Evolutionary conservation across 805 yeast species (phyloP).

Genomic region (Candida argentea): DNA sequence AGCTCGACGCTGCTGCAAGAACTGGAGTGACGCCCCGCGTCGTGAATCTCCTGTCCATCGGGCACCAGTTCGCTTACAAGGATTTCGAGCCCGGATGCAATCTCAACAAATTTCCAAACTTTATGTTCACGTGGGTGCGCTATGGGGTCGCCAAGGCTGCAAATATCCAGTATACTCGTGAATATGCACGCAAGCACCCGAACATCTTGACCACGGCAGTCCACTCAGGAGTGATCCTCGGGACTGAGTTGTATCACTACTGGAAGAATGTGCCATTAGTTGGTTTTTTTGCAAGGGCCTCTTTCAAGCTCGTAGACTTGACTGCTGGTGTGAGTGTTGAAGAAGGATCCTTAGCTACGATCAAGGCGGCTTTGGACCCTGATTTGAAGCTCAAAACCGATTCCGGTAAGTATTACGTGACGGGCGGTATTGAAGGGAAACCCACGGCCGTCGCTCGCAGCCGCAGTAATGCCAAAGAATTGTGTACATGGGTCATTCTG

Average conservation of each 20-base stretch:
- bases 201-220: slow-evolving; percentile 22
- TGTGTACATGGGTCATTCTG: slow-evolving; percentile 21
- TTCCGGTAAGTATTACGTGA: slow-evolving; percentile 20
- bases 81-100: slow-evolving; percentile 16
- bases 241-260: slow-evolving; percentile 22
- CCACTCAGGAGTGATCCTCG: slow-evolving; percentile 30
- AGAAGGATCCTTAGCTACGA: slow-evolving; percentile 24
- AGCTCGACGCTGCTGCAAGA: slow-evolving; percentile 10
- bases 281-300: slow-evolving; percentile 11
- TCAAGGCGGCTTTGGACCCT: slow-evolving; percentile 24
- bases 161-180: slow-evolving; percentile 19
- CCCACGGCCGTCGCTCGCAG: slow-evolving; percentile 17
- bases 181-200: slow-evolving; percentile 18
- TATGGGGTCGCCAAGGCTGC: slow-evolving; percentile 27
- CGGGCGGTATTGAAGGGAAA: slow-evolving; percentile 20
- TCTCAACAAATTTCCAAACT: slow-evolving; percentile 16
- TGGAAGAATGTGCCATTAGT: slow-evolving; percentile 16
- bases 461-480: slow-evolving; percentile 10
- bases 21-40: slow-evolving; percentile 17
- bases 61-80: slow-evolving; percentile 16
- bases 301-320: slow-evolving; percentile 8
- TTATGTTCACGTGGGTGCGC: slow-evolving; percentile 20
- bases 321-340: slow-evolving; percentile 21
- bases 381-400: slow-evolving; percentile 11
- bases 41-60: slow-evolving; percentile 22